Evolutionary conservation across 2,329 filamentous ascomycete genomes (phyloP).

Genomic region (Aspergillus clavatus): DNA sequence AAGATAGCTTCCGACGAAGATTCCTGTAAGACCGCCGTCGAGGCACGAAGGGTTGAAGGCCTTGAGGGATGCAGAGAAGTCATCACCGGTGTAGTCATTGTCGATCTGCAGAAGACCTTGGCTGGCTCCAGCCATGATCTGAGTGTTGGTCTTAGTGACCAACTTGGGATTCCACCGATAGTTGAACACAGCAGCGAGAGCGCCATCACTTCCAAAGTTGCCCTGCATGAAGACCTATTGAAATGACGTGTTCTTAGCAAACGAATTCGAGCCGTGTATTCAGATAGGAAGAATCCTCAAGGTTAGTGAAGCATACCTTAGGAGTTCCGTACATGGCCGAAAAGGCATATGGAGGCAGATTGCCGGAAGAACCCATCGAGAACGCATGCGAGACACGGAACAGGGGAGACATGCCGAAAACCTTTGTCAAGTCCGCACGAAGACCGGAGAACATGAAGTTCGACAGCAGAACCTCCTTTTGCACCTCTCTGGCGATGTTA

Average conservation of each 20-base stretch:
- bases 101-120: slow-evolving; percentile 92
- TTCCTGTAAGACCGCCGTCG: slow-evolving; percentile 88
- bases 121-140: slow-evolving; percentile 69
- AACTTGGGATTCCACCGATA: slow-evolving; percentile 78
- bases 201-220: slow-evolving; percentile 87
- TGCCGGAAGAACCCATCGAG: slow-evolving; percentile 79
- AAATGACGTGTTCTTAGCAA: slow-evolving; percentile 10
- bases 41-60: slow-evolving; percentile 91
- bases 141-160: slow-evolving; percentile 81
- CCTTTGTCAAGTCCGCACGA: slow-evolving; percentile 93
- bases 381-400: slow-evolving; percentile 98
- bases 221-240: slow-evolving; percentile 87
- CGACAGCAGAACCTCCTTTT: slow-evolving; percentile 92
- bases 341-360: slow-evolving; percentile 88
- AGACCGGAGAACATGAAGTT: slow-evolving; percentile 97
- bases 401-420: slow-evolving; percentile 85
- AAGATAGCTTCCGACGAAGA: slow-evolving; percentile 92
- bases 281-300: background rate
- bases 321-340: slow-evolving; percentile 88
- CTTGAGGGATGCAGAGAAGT: slow-evolving; percentile 92
- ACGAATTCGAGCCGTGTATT: background rate
- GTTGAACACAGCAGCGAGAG: slow-evolving; percentile 85
- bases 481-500: slow-evolving; percentile 81
- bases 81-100: slow-evolving; percentile 87
- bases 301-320: slow-evolving; percentile 58